phyloP scores from a whole-genome alignment of 177 flowering plant species.

The Telopea speciosissima region DNA sequence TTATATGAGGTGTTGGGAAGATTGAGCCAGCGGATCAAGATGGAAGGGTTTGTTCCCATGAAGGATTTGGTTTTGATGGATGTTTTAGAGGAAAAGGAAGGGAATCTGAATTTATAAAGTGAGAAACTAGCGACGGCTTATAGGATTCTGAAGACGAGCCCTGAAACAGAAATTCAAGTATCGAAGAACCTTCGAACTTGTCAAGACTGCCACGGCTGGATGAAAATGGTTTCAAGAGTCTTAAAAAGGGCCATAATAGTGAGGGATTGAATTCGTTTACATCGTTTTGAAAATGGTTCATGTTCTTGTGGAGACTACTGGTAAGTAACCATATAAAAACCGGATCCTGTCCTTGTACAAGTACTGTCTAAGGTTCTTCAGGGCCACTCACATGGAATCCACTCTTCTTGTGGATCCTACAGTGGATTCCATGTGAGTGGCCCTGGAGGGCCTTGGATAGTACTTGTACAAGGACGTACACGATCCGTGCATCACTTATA shows the following conservation, averaged over 20 bases:
- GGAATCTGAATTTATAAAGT: slow-evolving; percentile 54
- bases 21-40: slow-evolving; percentile 34
- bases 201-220: slow-evolving; percentile 67
- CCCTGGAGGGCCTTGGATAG: no score
- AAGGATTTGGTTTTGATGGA: slow-evolving; percentile 73
- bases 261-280: slow-evolving; percentile 76
- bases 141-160: slow-evolving; percentile 58
- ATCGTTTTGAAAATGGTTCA: slow-evolving; percentile 53
- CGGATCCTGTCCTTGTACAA: no score
- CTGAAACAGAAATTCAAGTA: slow-evolving; percentile 49
- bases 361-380: no score
- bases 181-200: slow-evolving; percentile 72
- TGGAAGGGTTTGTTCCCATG: slow-evolving; percentile 43
- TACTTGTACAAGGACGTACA: no score
- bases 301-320: slow-evolving; percentile 77
- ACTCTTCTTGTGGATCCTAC: no score
- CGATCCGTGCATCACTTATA: no score
- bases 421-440: no score
- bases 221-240: slow-evolving; percentile 59
- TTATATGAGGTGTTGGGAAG: slow-evolving; percentile 44
- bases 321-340: no score
- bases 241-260: slow-evolving; percentile 49
- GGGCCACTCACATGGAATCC: no score
- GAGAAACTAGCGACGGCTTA: slow-evolving; percentile 75
- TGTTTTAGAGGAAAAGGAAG: slow-evolving; percentile 75